Conservation (phyloP, 306 rosid species). For the Casuarina glauca region DNA sequence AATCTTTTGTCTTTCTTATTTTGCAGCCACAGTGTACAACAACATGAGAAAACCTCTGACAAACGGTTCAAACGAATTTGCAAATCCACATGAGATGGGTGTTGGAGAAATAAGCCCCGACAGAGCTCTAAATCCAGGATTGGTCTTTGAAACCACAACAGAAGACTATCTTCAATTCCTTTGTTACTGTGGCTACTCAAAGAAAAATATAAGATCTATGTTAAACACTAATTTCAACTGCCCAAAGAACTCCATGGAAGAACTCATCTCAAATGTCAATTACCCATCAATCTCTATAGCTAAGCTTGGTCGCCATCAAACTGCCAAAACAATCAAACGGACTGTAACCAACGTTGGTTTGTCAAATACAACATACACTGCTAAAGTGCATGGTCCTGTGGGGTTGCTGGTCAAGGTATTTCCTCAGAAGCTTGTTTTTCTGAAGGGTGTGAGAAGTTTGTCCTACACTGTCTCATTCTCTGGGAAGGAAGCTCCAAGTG, state of each 20-base stretch:
- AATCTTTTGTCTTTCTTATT: constrained; percentile 22
- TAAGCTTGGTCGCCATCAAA: constrained; percentile 44
- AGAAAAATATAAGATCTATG: constrained; percentile 57
- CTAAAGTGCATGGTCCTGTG: constrained; percentile 55
- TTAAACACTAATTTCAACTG: constrained; percentile 62
- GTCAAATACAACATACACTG: constrained; percentile 60
- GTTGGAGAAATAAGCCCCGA: constrained; percentile 83
- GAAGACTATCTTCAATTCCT: constrained; percentile 72
- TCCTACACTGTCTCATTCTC: constrained; percentile 63
- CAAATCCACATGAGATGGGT: constrained; percentile 82
- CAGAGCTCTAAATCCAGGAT: constrained; percentile 80
- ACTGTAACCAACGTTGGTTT: constrained; percentile 79
- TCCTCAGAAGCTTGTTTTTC: constrained; percentile 63
- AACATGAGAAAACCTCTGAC: constrained; percentile 72
- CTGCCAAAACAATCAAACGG: constrained; percentile 49
- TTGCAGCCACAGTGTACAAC: constrained; percentile 66
- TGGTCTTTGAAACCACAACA: constrained; percentile 60
- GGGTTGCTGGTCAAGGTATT: constrained; percentile 64
- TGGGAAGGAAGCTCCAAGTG: constrained; percentile 56
- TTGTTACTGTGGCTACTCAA: constrained; percentile 68
- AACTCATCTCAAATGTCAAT: constrained; percentile 72
- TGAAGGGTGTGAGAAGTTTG: constrained; percentile 39
- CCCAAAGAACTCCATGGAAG: constrained; percentile 57
- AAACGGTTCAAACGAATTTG: constrained; percentile 53
- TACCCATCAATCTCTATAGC: constrained; percentile 86